phyloP scores from a whole-genome alignment of 495 filamentous ascomycete species.

The Hyaloscypha variabilis region DNA sequence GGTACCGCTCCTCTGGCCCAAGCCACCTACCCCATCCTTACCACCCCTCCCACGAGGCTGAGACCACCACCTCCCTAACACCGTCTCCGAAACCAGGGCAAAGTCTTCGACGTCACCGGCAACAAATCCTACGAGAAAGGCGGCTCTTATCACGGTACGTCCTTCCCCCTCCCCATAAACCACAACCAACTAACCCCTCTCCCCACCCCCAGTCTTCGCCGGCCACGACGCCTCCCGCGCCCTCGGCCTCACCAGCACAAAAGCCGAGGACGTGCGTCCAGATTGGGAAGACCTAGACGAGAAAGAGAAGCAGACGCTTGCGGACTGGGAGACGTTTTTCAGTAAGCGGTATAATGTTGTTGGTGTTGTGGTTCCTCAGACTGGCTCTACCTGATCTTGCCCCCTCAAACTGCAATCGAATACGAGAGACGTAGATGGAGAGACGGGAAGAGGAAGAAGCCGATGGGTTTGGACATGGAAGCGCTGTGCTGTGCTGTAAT shows the following conservation, averaged over 20 bases:
- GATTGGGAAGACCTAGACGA: conserved; percentile 86
- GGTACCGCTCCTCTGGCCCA: conserved; percentile 34
- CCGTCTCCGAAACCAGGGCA: conserved; percentile 53
- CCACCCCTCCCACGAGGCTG: neutral
- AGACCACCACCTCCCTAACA: neutral
- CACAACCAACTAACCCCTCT: too few relatives aligned
- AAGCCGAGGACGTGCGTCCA: conserved; percentile 78
- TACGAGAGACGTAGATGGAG: too few relatives aligned
- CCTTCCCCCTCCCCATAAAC: conserved; percentile 5
- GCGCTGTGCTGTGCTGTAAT: too few relatives aligned
- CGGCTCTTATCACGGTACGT: conserved; percentile 83
- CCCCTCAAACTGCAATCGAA: too few relatives aligned
- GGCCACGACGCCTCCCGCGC: conserved; percentile 94
- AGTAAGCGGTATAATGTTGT: conserved; percentile 94
- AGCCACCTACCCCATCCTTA: conserved; percentile 5
- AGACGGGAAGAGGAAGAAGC: too few relatives aligned
- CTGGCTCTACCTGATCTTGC: too few relatives aligned
- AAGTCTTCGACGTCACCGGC: conserved; percentile 88
- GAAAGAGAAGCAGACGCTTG: conserved; percentile 81
- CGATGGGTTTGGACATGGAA: too few relatives aligned
- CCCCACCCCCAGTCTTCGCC: conserved; percentile 71
- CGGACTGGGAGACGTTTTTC: conserved; percentile 96
- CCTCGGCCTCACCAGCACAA: conserved; percentile 82
- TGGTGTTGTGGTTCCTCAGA: conserved; percentile 52
- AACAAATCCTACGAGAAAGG: conserved; percentile 85